Evolutionary conservation across 306 rosid genomes (phyloP), one percentile per base, ranked within the genome.

Genomic region (Arachis stenosperma): DNA sequence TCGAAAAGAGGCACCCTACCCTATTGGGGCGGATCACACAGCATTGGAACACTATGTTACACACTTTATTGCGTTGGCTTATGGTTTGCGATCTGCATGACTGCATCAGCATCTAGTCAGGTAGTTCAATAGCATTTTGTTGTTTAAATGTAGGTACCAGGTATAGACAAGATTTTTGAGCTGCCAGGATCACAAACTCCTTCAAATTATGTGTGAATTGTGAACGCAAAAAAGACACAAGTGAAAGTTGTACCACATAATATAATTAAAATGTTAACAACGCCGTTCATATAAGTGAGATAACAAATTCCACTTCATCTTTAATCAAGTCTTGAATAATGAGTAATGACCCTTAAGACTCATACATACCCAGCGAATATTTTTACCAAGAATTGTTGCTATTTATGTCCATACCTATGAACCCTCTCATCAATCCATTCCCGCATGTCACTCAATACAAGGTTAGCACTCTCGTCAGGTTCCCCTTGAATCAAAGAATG

Each of bases 401-500:
- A 33, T 2, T 33, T 33, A 33, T 33, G 41, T 12, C 89, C 93
- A 63, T 87, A 90, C 74, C 78, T 84, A 2, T 40, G 47, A 0
- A 72, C 97, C 68, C 92, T 84, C 68, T 84, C 87, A 36, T 93
- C 97, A 70, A 90, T 85, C 98, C 98, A 93, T 36, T 90, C 94
- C 60, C 93, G 89, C 94, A 89, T 90, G 1, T 90, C 98, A 74
- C 54, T 78, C 87, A 90, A 70, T 7, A 93, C 96, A 29, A 86
- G 73, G 9, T 85, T 69, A 0, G 88, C 91, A 43, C 89, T 85
- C 77, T 93, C 98, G 42, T 93, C 97, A 0, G 97, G 81, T 82
- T 93, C 98, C 2, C 98, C 98, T 64, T 93, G 98, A 10, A 93
- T 82, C 85, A 93, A 65, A 7, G 98, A 93, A 63, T 91, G 98